phyloP scores from a whole-genome alignment of 331 rosid species.

The Acacia concinna region DNA sequence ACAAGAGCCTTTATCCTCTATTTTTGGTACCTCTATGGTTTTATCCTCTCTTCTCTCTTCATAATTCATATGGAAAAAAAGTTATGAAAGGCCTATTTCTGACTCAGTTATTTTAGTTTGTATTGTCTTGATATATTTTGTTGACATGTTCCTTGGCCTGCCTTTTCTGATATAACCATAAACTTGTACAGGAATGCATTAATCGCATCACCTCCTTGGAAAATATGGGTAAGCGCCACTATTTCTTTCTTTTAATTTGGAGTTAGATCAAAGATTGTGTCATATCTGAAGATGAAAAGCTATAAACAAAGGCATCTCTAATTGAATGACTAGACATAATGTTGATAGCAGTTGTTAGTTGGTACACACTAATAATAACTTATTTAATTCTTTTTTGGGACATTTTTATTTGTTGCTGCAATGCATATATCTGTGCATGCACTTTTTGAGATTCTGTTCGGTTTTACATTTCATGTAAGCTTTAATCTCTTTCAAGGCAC shows the following conservation, averaged over 20 bases:
- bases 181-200: constrained; percentile 56
- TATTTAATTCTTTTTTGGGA: background rate
- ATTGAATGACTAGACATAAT: background rate
- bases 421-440: background rate
- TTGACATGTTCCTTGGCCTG: background rate
- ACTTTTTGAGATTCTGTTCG: background rate
- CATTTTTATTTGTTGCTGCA: background rate
- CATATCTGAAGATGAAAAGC: background rate
- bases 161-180: constrained; percentile 2
- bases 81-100: background rate
- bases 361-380: background rate
- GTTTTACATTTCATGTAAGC: background rate
- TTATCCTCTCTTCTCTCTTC: background rate
- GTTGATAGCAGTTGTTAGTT: background rate
- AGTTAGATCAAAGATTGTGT: background rate
- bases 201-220: constrained; percentile 65
- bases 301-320: background rate
- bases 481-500: background rate
- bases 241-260: background rate
- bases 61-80: background rate
- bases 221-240: constrained; percentile 45
- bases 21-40: background rate
- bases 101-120: background rate
- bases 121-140: background rate
- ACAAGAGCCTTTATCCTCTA: background rate